Evolutionary conservation across 2,329 filamentous ascomycete genomes (phyloP).

Genomic region (Niveomyces coronatus): DNA sequence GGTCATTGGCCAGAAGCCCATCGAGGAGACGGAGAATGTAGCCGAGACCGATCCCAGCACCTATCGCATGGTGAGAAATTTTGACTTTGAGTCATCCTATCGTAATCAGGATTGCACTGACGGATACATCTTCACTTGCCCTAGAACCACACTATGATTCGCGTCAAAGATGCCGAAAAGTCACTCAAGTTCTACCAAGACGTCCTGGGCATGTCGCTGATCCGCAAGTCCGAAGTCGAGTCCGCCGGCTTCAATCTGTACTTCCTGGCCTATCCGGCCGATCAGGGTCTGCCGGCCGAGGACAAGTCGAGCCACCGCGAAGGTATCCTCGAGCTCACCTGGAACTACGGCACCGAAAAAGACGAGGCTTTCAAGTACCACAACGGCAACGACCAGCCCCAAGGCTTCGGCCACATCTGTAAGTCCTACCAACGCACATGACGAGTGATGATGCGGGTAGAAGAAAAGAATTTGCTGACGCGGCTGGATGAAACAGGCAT

Average conservation of each 20-base stretch:
- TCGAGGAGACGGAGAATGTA: constrained; percentile 62
- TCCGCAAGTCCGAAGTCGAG: constrained; percentile 61
- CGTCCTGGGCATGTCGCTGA: constrained; percentile 75
- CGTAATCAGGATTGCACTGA: too few relatives aligned
- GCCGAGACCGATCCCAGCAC: constrained; percentile 62
- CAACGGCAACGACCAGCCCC: constrained; percentile 81
- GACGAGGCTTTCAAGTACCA: constrained; percentile 79
- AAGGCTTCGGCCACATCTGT: constrained; percentile 94
- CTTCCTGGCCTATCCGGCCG: constrained; percentile 71
- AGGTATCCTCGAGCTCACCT: constrained; percentile 83
- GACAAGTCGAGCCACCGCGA: constrained; percentile 57
- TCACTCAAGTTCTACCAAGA: constrained; percentile 77
- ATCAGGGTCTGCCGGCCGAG: constrained; percentile 40
- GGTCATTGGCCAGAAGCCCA: constrained; percentile 60
- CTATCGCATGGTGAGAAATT: constrained; percentile 54
- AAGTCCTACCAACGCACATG: constrained; percentile 22
- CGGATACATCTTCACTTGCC: too few relatives aligned
- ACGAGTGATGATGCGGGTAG: background rate
- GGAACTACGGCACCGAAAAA: constrained; percentile 77
- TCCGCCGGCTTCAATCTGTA: constrained; percentile 78
- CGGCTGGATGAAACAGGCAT: constrained; percentile 49
- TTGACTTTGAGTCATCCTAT: too few relatives aligned
- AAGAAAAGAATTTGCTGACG: background rate
- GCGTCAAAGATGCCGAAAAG: constrained; percentile 71
- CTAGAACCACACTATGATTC: constrained; percentile 90